These are phyloP conservation scores for Mimosa pudica DNA, from an alignment of 306 rosid genomes.

Conservation along the genomic window DNA sequence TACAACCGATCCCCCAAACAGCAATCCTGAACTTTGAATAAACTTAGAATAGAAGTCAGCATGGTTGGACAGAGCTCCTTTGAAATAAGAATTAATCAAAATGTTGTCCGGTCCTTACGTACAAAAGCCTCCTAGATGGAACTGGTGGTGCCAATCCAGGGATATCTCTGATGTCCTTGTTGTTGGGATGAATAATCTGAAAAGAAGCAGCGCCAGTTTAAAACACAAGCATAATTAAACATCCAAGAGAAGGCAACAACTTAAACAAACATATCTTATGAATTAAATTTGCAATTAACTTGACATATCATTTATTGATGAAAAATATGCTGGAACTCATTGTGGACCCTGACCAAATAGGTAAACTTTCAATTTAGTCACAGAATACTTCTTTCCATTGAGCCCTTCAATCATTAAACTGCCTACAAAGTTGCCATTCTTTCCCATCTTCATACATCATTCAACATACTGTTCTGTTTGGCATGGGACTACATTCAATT, in stretches of 20 bases:
- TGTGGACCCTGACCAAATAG: too few relatives aligned
- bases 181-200: constrained; percentile 86
- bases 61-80: constrained; percentile 38
- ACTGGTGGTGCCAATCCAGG: constrained; percentile 99
- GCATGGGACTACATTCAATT: neutral
- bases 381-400: neutral
- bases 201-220: neutral
- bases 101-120: constrained; percentile 50
- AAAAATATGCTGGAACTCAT: too few relatives aligned
- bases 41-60: constrained; percentile 30
- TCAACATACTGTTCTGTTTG: neutral
- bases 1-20: constrained; percentile 37
- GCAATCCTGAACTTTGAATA: constrained; percentile 44
- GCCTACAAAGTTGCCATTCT: neutral
- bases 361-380: neutral
- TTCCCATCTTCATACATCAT: neutral
- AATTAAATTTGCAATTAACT: constrained; percentile 21
- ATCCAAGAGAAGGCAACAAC: too few relatives aligned
- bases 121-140: constrained; percentile 86
- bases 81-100: constrained; percentile 40
- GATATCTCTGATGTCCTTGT: constrained; percentile 81
- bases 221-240: too few relatives aligned
- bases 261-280: too few relatives aligned
- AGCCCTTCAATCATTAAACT: neutral
- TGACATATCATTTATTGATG: neutral